Evolutionary conservation across 1,284 basidiomycete species (phyloP).

Genomic region (Fomes fomentarius): DNA sequence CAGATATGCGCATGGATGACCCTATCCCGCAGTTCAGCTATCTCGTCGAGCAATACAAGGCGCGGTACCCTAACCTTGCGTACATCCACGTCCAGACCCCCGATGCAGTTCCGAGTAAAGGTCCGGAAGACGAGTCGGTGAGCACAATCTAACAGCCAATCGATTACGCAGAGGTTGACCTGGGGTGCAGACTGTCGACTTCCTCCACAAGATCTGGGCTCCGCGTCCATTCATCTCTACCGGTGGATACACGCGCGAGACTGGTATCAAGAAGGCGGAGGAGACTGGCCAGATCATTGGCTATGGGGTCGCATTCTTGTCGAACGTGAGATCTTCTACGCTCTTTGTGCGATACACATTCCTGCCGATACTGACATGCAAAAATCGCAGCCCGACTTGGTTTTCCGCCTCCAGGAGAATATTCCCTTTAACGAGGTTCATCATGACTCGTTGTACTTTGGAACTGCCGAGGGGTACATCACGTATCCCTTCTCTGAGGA

Average conservation of each 20-base stretch:
- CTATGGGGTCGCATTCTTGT: slow-evolving; percentile 51
- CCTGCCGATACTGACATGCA: neutral
- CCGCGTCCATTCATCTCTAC: slow-evolving; percentile 36
- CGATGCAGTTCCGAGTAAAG: slow-evolving; percentile 28
- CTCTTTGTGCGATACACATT: too few relatives aligned
- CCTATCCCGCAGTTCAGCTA: slow-evolving; percentile 49
- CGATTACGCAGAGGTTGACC: too few relatives aligned
- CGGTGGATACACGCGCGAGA: slow-evolving; percentile 37
- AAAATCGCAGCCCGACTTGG: slow-evolving; percentile 20
- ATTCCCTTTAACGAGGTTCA: slow-evolving; percentile 14
- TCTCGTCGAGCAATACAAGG: slow-evolving; percentile 38
- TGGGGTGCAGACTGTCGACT: slow-evolving; percentile 28
- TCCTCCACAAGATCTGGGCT: slow-evolving; percentile 35
- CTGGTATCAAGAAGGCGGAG: slow-evolving; percentile 32
- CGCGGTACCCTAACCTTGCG: slow-evolving; percentile 49
- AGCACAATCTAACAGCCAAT: too few relatives aligned
- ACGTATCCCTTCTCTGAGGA: slow-evolving; percentile 25
- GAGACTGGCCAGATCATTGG: slow-evolving; percentile 43
- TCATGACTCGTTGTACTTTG: slow-evolving; percentile 17
- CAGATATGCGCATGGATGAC: slow-evolving; percentile 49
- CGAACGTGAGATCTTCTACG: slow-evolving; percentile 34
- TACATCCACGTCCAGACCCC: slow-evolving; percentile 57
- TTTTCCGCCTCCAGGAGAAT: slow-evolving; percentile 19
- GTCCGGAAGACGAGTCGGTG: slow-evolving; percentile 16
- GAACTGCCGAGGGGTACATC: slow-evolving; percentile 30